Conservation (phyloP, 306 rosid species). For the Sechiopsis laciniata region DNA sequence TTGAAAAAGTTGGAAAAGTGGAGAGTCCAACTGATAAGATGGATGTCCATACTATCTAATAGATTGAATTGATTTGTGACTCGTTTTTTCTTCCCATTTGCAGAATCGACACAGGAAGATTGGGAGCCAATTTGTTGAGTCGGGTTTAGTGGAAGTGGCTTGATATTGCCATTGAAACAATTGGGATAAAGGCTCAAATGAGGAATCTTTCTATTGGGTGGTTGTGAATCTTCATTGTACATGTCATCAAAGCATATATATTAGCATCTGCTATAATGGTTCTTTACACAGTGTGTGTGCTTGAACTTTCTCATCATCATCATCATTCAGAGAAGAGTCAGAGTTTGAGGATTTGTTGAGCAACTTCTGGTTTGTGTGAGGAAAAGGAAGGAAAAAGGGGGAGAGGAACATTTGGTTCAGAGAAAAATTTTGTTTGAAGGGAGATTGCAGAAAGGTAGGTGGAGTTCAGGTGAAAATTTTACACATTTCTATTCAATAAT, state of each 20-base stretch:
- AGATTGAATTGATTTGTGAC: too few relatives aligned
- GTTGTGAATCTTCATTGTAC: constrained; percentile 12
- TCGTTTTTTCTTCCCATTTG: background rate
- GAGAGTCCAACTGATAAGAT: too few relatives aligned
- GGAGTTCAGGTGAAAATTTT: constrained; percentile 23
- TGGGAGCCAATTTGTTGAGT: background rate
- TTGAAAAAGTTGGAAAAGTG: too few relatives aligned
- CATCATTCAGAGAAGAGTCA: constrained; percentile 12
- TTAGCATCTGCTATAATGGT: constrained; percentile 1
- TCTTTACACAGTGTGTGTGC: background rate
- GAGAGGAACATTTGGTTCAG: constrained; percentile 1
- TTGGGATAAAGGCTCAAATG: background rate
- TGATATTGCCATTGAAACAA: background rate
- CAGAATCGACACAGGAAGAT: constrained; percentile 18
- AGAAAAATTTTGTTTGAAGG: constrained; percentile 7
- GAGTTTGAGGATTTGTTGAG: constrained; percentile 6
- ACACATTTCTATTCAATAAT: constrained; percentile 23
- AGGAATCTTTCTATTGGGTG: constrained; percentile 4
- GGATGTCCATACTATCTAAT: too few relatives aligned
- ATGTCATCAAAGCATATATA: constrained; percentile 21
- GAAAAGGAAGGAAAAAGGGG: background rate
- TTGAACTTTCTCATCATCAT: too few relatives aligned
- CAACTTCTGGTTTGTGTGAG: constrained; percentile 18
- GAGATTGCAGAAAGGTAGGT: constrained; percentile 9
- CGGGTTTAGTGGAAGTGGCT: constrained; percentile 10